These are phyloP conservation scores for Rhodofomes roseus DNA, from an alignment of 1,284 basidiomycete genomes.

Conservation along the genomic window DNA sequence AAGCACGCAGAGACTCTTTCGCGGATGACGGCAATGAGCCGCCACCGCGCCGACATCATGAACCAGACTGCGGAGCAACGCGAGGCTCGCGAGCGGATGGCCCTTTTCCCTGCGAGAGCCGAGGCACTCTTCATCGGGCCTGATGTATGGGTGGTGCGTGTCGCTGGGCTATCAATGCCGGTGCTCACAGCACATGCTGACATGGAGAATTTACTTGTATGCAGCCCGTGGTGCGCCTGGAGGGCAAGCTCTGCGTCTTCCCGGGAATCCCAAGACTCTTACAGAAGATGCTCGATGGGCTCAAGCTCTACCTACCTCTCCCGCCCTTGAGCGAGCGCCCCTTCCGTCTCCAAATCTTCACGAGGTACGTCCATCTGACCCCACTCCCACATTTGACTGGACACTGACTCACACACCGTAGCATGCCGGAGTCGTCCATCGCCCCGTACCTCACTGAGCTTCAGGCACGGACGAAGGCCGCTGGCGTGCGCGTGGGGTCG, in stretches of 20 bases:
- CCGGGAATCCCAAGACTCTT: conserved; percentile 90
- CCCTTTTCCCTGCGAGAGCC: conserved; percentile 73
- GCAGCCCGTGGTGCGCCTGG: conserved; percentile 80
- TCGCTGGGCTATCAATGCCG: too few relatives aligned
- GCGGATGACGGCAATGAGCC: conserved; percentile 72
- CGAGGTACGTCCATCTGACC: conserved; percentile 47
- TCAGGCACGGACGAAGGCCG: conserved; percentile 69
- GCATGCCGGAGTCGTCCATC: conserved; percentile 83
- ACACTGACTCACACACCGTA: conserved; percentile 24
- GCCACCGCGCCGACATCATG: conserved; percentile 49
- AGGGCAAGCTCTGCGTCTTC: conserved; percentile 83
- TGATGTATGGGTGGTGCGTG: conserved; percentile 81
- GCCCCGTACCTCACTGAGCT: conserved; percentile 84
- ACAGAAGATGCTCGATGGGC: conserved; percentile 71
- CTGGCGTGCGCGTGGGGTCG: conserved; percentile 81
- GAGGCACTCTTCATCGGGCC: conserved; percentile 72
- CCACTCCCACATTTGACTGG: neutral
- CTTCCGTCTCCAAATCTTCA: conserved; percentile 75
- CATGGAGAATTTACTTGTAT: neutral
- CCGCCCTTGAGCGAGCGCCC: conserved; percentile 70
- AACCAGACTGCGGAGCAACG: conserved; percentile 70
- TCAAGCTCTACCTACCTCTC: conserved; percentile 73
- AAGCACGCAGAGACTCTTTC: conserved; percentile 80
- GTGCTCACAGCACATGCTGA: too few relatives aligned
- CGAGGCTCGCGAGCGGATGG: conserved; percentile 77